These are phyloP conservation scores for Diutina ranongensis DNA, from an alignment of 1,139 yeast genomes.

Conservation along the genomic window DNA sequence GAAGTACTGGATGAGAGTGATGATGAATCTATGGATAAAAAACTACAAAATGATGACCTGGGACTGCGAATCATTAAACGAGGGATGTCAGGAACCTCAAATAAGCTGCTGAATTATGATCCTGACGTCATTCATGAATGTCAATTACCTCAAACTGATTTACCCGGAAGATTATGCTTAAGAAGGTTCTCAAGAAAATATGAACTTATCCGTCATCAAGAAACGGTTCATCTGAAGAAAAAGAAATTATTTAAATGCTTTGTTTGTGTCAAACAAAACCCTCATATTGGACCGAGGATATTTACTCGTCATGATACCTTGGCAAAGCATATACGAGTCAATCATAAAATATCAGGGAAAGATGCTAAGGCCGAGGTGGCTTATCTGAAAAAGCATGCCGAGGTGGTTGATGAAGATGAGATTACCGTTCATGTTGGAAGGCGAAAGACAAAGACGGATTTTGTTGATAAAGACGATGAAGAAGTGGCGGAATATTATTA, in stretches of 20 bases:
- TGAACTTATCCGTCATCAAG: constrained; percentile 90
- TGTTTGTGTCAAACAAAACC: constrained; percentile 61
- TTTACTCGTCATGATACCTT: constrained; percentile 92
- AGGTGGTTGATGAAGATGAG: constrained; percentile 18
- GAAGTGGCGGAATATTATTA: not conserved
- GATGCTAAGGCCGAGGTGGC: constrained; percentile 51
- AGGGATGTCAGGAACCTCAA: constrained; percentile 12
- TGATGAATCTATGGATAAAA: not conserved
- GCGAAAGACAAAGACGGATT: constrained; percentile 37
- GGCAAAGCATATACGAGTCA: constrained; percentile 83
- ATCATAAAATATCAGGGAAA: constrained; percentile 63
- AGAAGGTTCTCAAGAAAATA: constrained; percentile 89
- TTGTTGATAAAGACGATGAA: constrained; percentile 17
- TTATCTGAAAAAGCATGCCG: constrained; percentile 36
- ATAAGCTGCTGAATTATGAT: constrained; percentile 34
- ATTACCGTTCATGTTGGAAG: constrained; percentile 22
- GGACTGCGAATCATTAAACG: constrained; percentile 18
- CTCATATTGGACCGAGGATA: constrained; percentile 46
- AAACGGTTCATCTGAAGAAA: constrained; percentile 85
- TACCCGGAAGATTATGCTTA: constrained; percentile 48
- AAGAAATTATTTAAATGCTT: constrained; percentile 81
- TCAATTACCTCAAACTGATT: constrained; percentile 36
- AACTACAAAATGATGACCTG: not conserved
- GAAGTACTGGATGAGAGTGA: not conserved
- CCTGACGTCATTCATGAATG: constrained; percentile 41